Conservation (phyloP, 768 basidiomycete genomes). For the Mycena chlorophos region DNA sequence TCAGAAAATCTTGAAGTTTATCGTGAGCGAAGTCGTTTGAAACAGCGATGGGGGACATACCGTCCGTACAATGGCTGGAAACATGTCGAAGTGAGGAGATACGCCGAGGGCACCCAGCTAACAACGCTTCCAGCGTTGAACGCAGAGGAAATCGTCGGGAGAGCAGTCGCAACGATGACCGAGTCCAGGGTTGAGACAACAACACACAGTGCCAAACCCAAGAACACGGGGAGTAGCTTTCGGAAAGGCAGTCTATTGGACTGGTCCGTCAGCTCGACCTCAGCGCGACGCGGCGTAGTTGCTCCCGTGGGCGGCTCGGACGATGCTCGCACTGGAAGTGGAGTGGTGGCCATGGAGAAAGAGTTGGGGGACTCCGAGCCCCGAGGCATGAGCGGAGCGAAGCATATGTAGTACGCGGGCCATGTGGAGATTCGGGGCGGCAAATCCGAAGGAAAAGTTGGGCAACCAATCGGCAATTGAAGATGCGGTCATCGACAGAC, state of each 20-base stretch:
- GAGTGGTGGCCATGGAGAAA: no score
- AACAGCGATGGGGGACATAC: not conserved
- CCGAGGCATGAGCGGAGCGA: no score
- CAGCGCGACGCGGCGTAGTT: conserved; percentile 9
- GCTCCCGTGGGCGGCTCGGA: no score
- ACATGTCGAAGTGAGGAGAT: conserved; percentile 65
- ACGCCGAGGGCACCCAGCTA: conserved; percentile 75
- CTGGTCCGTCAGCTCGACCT: conserved; percentile 60
- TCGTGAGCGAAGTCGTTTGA: not conserved
- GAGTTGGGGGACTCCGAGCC: no score
- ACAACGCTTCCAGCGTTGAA: conserved; percentile 65
- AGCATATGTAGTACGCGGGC: no score
- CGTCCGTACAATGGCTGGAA: conserved; percentile 64
- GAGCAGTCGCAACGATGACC: conserved; percentile 70
- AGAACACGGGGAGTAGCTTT: conserved; percentile 62
- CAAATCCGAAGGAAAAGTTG: no score
- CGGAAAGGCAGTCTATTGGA: conserved; percentile 71
- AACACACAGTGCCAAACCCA: conserved; percentile 59
- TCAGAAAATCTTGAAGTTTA: conserved; percentile 50
- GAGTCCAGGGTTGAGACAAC: conserved; percentile 67
- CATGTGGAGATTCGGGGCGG: no score
- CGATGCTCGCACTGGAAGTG: no score
- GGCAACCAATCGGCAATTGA: no score
- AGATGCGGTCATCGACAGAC: no score
- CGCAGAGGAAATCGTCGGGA: conserved; percentile 67